These are phyloP conservation scores for Trametes cubensis DNA, from an alignment of 768 basidiomycete species.

Conservation along the genomic window DNA sequence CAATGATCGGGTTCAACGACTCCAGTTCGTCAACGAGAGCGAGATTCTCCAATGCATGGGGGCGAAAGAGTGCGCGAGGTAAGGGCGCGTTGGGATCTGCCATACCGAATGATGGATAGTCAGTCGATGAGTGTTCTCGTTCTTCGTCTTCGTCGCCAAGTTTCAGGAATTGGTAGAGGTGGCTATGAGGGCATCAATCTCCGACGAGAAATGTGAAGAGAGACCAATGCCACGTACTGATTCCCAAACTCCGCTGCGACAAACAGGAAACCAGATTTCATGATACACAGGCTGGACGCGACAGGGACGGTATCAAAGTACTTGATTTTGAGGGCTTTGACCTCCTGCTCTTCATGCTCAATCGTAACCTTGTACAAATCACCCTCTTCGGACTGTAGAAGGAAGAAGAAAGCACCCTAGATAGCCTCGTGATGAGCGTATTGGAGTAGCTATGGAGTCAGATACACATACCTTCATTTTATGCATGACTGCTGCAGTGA, in stretches of 20 bases:
- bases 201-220: neutral
- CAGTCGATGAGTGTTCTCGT: constrained; percentile 85
- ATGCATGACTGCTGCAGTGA: constrained; percentile 96
- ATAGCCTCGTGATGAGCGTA: neutral
- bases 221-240: constrained; percentile 63
- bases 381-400: constrained; percentile 97
- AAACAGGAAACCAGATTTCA: constrained; percentile 98
- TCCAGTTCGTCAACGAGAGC: constrained; percentile 89
- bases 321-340: constrained; percentile 90
- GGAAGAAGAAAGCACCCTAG: constrained; percentile 98
- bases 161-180: constrained; percentile 97
- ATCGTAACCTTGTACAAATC: constrained; percentile 98
- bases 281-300: constrained; percentile 90
- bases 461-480: constrained; percentile 85
- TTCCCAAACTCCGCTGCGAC: constrained; percentile 97
- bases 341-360: constrained; percentile 97
- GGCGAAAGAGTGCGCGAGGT: constrained; percentile 83
- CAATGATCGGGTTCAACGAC: constrained; percentile 89
- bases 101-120: constrained; percentile 87
- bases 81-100: constrained; percentile 62
- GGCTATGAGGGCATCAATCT: constrained; percentile 46
- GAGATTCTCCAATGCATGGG: constrained; percentile 84
- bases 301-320: constrained; percentile 99
- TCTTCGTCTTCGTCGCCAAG: constrained; percentile 97
- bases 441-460: neutral